Conservation (phyloP, 1,284 basidiomycete genomes). For the Neolentinus lepideus region DNA sequence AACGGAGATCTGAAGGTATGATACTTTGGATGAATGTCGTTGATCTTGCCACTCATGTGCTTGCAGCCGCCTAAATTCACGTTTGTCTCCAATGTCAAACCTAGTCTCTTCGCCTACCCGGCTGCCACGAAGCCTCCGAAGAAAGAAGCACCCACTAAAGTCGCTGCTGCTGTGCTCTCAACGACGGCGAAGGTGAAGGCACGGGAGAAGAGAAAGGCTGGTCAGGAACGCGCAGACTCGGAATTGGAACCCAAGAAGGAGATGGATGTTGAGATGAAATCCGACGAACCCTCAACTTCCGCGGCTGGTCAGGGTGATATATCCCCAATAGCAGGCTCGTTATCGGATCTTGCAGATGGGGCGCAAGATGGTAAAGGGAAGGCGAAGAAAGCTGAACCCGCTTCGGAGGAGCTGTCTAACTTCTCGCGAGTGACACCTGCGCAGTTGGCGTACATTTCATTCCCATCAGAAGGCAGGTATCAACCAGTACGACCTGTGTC, state of each 20-base stretch:
- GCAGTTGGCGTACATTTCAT: conserved; percentile 81
- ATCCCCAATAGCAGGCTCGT: conserved; percentile 45
- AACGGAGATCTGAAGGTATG: conserved; percentile 77
- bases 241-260: conserved; percentile 52
- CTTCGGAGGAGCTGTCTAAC: conserved; percentile 76
- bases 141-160: conserved; percentile 86
- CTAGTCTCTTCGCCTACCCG: conserved; percentile 89
- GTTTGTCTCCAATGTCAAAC: conserved; percentile 80
- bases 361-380: conserved; percentile 21
- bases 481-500: conserved; percentile 87
- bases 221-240: conserved; percentile 73
- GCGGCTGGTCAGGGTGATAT: conserved; percentile 42
- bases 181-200: conserved; percentile 94
- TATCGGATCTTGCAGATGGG: conserved; percentile 40
- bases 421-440: conserved; percentile 91
- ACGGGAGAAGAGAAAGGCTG: conserved; percentile 84
- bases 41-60: conserved; percentile 2
- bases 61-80: conserved; percentile 83
- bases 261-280: conserved; percentile 69
- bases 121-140: conserved; percentile 78
- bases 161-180: conserved; percentile 88
- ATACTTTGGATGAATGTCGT: conserved; percentile 7
- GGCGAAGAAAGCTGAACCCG: conserved; percentile 65
- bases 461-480: conserved; percentile 76
- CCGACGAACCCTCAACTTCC: conserved; percentile 38